A percentile compares a stretch with the other conserved stretches of the same genome.
These are phyloP conservation scores for Sphagnum magellanicum DNA, from an alignment of 228 moss, liverwort and hornwort species.

Conservation along the genomic window DNA sequence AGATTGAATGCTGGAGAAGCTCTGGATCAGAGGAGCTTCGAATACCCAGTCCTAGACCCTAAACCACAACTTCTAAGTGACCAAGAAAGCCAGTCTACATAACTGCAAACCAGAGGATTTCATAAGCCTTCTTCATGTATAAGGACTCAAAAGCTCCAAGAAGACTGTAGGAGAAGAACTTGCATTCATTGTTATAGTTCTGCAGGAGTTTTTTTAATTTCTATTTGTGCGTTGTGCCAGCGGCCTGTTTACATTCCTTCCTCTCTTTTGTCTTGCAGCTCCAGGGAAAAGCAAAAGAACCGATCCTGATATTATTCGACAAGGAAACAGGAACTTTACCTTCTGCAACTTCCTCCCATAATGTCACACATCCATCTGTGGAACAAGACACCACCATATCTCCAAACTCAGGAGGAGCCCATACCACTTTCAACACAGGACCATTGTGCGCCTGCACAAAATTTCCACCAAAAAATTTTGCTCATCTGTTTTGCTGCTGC, in stretches of 20 bases:
- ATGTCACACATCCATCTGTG: conserved; percentile 55
- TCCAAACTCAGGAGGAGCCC: conserved; percentile 87
- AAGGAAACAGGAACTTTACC: conserved; percentile 8
- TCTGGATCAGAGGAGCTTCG: not conserved
- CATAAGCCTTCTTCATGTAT: not conserved
- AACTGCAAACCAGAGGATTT: too few relatives aligned
- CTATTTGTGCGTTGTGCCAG: too few relatives aligned
- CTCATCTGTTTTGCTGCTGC: not conserved
- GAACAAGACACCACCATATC: conserved; percentile 75
- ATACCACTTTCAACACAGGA: conserved; percentile 61
- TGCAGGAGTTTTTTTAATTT: not conserved
- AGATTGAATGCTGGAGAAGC: not conserved
- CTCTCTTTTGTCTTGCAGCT: too few relatives aligned
- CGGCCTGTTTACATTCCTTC: too few relatives aligned
- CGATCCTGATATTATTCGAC: too few relatives aligned
- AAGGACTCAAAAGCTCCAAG: not conserved
- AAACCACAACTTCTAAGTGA: too few relatives aligned
- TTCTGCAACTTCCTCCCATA: conserved; percentile 75
- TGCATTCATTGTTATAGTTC: not conserved
- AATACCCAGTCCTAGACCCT: too few relatives aligned
- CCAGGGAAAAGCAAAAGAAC: too few relatives aligned
- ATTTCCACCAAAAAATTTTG: conserved; percentile 5
- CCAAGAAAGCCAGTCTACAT: too few relatives aligned
- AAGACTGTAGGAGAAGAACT: not conserved
- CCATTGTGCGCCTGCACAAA: conserved; percentile 53